Conservation (phyloP, 2,329 filamentous ascomycete genomes). For the Biscogniauxia mediterranea region DNA sequence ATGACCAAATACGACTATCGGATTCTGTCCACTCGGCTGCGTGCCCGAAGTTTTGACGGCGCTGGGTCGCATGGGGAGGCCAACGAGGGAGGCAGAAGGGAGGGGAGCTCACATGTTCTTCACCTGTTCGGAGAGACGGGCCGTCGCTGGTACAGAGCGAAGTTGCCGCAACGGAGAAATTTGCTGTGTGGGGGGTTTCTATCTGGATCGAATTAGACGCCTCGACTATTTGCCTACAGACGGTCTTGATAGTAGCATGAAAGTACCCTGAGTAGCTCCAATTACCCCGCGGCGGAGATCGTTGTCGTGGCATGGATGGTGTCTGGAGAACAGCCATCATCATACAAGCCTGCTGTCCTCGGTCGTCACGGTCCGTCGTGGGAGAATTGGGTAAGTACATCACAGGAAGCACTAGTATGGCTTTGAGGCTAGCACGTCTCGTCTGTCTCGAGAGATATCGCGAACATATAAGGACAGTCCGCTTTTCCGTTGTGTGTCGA, state of each 20-base stretch:
- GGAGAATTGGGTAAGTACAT: conserved; percentile 38
- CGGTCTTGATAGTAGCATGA: background rate
- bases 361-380: conserved; percentile 53
- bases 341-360: conserved; percentile 36
- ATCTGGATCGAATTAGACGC: background rate
- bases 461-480: conserved; percentile 25
- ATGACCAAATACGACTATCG: conserved; percentile 21
- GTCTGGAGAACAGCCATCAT: conserved; percentile 27
- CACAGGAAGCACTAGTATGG: conserved; percentile 12
- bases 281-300: conserved; percentile 35
- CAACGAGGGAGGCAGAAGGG: background rate
- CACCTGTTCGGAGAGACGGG: conserved; percentile 26
- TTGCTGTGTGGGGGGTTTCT: conserved; percentile 20
- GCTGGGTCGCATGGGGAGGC: conserved; percentile 9
- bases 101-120: conserved; percentile 5
- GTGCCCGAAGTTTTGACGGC: conserved; percentile 26
- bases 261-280: conserved; percentile 19
- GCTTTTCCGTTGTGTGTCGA: conserved; percentile 7
- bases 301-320: conserved; percentile 24
- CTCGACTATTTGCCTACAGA: background rate
- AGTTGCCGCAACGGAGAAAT: conserved; percentile 28
- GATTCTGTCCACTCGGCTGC: conserved; percentile 22
- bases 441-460: background rate
- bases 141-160: conserved; percentile 29
- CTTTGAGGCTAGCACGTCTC: background rate